These are phyloP conservation scores for Roridomyces roridus DNA, from an alignment of 768 basidiomycete species.

Conservation along the genomic window DNA sequence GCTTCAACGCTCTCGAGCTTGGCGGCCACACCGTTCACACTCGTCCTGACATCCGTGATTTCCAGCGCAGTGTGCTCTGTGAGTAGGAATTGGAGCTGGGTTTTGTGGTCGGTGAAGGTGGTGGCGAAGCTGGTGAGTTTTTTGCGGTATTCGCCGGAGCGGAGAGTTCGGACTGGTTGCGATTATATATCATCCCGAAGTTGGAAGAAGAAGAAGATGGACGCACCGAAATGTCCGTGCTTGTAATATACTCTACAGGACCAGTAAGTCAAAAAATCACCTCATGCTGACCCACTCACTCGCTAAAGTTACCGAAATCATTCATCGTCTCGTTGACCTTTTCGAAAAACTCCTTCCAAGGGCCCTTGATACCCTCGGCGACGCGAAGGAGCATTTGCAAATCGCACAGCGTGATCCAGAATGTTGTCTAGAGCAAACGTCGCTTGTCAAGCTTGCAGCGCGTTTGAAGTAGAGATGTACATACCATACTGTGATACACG, in stretches of 20 bases:
- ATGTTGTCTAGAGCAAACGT: conserved; percentile 13
- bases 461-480: neutral
- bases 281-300: no score
- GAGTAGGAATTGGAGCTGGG: conserved; percentile 23
- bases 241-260: conserved; percentile 26
- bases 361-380: conserved; percentile 9
- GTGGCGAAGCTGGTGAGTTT: conserved; percentile 23
- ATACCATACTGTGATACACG: conserved; percentile 29
- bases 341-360: conserved; percentile 13
- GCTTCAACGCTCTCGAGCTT: conserved; percentile 14
- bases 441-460: neutral
- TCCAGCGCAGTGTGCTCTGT: conserved; percentile 19
- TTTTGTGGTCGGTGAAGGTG: conserved; percentile 24
- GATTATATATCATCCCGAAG: no score
- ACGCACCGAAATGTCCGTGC: conserved; percentile 20
- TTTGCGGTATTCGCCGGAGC: conserved; percentile 24
- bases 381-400: conserved; percentile 24
- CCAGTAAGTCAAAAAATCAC: no score
- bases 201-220: no score
- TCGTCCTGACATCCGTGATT: conserved; percentile 11
- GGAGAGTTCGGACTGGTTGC: conserved; percentile 14
- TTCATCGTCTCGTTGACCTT: conserved; percentile 12
- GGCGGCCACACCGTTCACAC: neutral
- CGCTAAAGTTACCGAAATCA: conserved; percentile 31
- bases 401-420: conserved; percentile 25